Conservation (phyloP, 305 asterid species). For the Rubia occidens region DNA sequence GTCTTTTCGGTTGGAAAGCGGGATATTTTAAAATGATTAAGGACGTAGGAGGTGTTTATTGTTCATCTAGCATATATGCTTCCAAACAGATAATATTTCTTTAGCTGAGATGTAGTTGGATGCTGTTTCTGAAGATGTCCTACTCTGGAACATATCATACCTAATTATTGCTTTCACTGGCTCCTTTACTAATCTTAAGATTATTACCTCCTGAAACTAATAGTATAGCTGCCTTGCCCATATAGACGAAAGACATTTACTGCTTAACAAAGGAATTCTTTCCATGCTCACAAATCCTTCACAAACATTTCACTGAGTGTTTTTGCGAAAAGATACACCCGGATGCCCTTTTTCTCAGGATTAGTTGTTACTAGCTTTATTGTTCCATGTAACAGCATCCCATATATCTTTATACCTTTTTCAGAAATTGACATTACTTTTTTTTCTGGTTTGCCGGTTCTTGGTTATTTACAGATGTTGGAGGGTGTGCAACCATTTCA, state of each 20-base stretch:
- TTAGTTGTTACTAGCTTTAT: neutral
- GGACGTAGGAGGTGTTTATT: neutral
- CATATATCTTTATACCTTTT: neutral
- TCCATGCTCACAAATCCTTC: neutral
- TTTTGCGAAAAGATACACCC: neutral
- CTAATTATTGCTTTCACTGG: neutral
- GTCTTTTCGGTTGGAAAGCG: neutral
- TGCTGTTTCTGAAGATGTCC: neutral
- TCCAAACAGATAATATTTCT: neutral
- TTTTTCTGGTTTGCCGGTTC: slow-evolving; percentile 5
- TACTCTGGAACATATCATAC: neutral
- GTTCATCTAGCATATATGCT: neutral
- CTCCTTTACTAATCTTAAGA: neutral
- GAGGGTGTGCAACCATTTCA: slow-evolving; percentile 74
- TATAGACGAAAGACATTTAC: neutral
- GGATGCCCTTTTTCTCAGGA: neutral
- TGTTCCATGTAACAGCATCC: neutral
- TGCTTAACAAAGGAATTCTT: neutral
- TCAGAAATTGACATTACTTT: neutral
- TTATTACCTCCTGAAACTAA: neutral
- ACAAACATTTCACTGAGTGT: neutral
- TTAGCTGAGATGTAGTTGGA: neutral
- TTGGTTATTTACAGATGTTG: slow-evolving; percentile 54
- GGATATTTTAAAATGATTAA: neutral
- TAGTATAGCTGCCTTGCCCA: neutral